Evolutionary conservation across 371 early-diverging fungal species (phyloP), one percentile per base, ranked within the genome.

Genomic region (Mucor ambiguus): DNA sequence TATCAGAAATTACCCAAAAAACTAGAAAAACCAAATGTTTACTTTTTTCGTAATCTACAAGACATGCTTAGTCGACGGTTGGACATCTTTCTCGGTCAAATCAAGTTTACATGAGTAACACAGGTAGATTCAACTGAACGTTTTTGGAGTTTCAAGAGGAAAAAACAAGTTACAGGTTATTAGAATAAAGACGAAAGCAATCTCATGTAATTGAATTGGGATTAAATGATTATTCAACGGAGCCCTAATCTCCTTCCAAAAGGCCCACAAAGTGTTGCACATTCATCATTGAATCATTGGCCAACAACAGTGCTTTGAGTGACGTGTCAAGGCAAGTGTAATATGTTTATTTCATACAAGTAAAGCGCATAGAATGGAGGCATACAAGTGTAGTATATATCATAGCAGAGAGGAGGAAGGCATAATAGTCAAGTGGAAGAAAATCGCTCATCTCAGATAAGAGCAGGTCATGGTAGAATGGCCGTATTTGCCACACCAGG

Each of bases 401-500:
- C 24, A 28, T 16, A 22, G 24, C 16, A 11, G 12, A 3, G 14
- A 26, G 5, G 12, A 52, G 16, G 4, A 28, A 52, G 24, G 12
- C 22, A 28, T 46, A 46, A 11, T 22, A 10, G 9, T 46, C 22
- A 46, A 46, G 6, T 16, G 12, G 11, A 12, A 22, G 7, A 14
- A 9, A 16, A 28, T 46, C 9, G 3, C 52, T 52, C 28, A 52
- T 52, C 28, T 52, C 12, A 52, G 28, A 52, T 52, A 52, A 28
- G 28, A 28, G 16, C 52, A 52, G 52, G 16, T 28, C 28, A 28
- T 52, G 11, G 52, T 28, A 52, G 52, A 24, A 26, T 61, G 61
- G 11, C 61, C 61, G 14, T 61, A 61, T 24, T 49, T 61, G 32
- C 61, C 61, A 24, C 61, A 61, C 61, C 61, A 61, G 29, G 16